Percentiles rank a stretch among this genome's conserved stretches.
These are phyloP conservation scores for Chytriomyces sp. DNA, from an alignment of 192 early-diverging fungal species.

Conservation along the genomic window DNA sequence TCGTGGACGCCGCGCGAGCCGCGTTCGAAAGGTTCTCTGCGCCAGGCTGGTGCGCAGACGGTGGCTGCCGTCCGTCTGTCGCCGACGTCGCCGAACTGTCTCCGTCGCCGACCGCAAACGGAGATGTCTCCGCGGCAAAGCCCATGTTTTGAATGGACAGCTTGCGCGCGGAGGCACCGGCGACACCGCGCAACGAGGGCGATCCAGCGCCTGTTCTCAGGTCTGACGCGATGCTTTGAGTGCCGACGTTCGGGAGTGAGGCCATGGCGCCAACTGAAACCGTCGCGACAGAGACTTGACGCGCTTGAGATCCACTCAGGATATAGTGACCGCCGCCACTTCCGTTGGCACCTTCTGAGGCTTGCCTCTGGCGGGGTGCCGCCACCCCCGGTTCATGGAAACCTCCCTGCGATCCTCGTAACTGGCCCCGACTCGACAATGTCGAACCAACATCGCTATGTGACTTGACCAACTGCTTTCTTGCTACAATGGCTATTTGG, in stretches of 20 bases:
- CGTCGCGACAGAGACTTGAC: background rate
- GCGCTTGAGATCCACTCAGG: background rate
- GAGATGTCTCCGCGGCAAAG: background rate
- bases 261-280: background rate
- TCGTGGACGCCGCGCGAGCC: too few relatives aligned
- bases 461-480: background rate
- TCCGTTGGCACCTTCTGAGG: background rate
- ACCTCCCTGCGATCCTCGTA: background rate
- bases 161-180: background rate
- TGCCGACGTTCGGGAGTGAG: background rate
- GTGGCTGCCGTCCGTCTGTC: too few relatives aligned
- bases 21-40: too few relatives aligned
- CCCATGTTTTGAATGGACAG: background rate
- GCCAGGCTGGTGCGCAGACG: too few relatives aligned
- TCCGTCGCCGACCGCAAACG: background rate
- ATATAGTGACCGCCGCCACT: background rate
- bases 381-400: background rate
- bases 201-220: background rate
- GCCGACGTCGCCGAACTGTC: background rate
- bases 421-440: background rate
- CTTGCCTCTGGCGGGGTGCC: background rate
- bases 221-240: background rate
- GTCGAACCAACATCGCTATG: background rate
- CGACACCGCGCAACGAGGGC: background rate
- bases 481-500: background rate